phyloP scores from a whole-genome alignment of 345 rosid genomes.

The Ricinus communis region DNA sequence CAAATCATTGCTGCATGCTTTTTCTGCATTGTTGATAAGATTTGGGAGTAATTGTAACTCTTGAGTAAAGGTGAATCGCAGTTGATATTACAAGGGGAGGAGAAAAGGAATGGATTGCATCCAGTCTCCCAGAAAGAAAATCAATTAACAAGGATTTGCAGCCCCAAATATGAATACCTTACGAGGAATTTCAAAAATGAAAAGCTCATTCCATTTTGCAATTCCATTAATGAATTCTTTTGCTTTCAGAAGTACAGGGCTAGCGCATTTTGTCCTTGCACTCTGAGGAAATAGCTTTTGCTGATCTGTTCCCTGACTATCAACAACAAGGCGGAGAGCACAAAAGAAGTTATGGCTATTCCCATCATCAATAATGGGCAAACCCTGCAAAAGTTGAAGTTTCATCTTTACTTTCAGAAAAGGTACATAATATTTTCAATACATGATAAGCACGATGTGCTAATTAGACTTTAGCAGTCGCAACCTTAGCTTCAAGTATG shows the following conservation, averaged over 20 bases:
- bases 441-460: not conserved
- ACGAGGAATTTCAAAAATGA: conserved; percentile 90
- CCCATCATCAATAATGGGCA: conserved; percentile 81
- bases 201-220: conserved; percentile 92
- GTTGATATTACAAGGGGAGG: no score
- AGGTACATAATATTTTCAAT: not conserved
- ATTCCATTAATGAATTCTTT: conserved; percentile 44
- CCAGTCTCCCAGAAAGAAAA: no score
- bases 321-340: conserved; percentile 83
- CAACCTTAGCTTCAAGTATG: conserved; percentile 92
- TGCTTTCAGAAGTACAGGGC: conserved; percentile 52
- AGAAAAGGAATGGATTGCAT: no score
- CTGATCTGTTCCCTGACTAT: conserved; percentile 75
- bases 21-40: no score
- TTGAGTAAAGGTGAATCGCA: no score
- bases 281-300: conserved; percentile 94
- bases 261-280: conserved; percentile 96
- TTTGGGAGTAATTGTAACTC: no score
- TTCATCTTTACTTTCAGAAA: conserved; percentile 9
- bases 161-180: conserved; percentile 42
- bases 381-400: conserved; percentile 54
- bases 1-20: no score
- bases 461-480: conserved; percentile 8
- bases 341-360: conserved; percentile 89
- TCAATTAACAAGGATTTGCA: no score